A percentile compares a stretch with the other conserved stretches of the same genome.
These are phyloP conservation scores for Globisporangium canariense DNA, from an alignment of 352 stramenopile species.

Conservation along the genomic window DNA sequence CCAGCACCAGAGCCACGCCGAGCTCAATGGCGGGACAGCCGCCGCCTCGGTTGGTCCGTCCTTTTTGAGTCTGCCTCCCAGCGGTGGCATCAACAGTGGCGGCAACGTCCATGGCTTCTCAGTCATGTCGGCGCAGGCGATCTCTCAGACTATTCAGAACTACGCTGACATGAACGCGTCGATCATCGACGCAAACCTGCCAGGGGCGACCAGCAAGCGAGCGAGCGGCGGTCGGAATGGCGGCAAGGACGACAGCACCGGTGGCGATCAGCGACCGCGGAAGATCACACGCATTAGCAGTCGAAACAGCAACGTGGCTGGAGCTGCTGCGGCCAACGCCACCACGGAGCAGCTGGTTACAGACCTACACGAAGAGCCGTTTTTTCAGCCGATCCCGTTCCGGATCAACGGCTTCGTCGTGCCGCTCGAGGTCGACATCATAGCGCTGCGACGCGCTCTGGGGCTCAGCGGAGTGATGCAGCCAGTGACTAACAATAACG, in stretches of 20 bases:
- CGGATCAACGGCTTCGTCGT: conserved; percentile 74
- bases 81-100: conserved; percentile 16
- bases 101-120: conserved; percentile 30
- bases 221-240: conserved; percentile 27
- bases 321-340: not conserved
- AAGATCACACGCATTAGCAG: conserved; percentile 33
- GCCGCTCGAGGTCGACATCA: conserved; percentile 66
- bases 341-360: conserved; percentile 21
- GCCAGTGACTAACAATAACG: not conserved
- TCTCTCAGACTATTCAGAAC: conserved; percentile 29
- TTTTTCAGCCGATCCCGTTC: conserved; percentile 63
- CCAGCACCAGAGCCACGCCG: conserved; percentile 13
- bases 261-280: conserved; percentile 31
- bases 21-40: conserved; percentile 13
- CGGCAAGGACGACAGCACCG: conserved; percentile 25
- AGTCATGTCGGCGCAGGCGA: conserved; percentile 19
- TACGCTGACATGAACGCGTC: conserved; percentile 41
- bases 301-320: conserved; percentile 8
- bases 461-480: conserved; percentile 22
- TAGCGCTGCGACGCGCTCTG: conserved; percentile 48
- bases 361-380: conserved; percentile 33
- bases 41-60: conserved; percentile 6
- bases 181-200: conserved; percentile 18
- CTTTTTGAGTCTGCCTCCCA: not conserved
- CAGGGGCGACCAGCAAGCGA: conserved; percentile 6